phyloP scores from a whole-genome alignment of 306 rosid genomes.

The Ammopiptanthus mongolicus region DNA sequence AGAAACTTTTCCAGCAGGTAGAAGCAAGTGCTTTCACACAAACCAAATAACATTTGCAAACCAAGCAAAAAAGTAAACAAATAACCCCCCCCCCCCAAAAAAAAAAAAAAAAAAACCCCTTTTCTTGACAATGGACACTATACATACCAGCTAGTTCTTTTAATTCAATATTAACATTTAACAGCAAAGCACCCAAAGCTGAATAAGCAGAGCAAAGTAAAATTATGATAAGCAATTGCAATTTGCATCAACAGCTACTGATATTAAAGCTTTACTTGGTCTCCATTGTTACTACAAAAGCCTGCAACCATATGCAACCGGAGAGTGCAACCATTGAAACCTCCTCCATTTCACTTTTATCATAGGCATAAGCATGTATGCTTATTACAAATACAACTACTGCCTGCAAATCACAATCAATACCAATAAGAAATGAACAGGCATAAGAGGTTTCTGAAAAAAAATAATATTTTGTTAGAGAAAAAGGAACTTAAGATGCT shows the following conservation, averaged over 20 bases:
- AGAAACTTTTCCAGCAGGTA: constrained; percentile 3
- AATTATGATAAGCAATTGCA: not conserved
- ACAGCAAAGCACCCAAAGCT: not conserved
- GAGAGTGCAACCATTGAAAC: constrained; percentile 94
- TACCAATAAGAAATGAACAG: constrained; percentile 13
- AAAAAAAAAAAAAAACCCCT: not conserved
- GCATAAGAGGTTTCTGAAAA: not conserved
- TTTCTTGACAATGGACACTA: constrained; percentile 8
- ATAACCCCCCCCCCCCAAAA: not conserved
- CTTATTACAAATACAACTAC: constrained; percentile 77
- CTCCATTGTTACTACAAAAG: constrained; percentile 82
- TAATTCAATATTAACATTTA: not conserved
- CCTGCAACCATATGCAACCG: constrained; percentile 98
- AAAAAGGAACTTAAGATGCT: constrained; percentile 10
- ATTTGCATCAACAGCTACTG: not conserved
- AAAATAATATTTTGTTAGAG: not conserved
- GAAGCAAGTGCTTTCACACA: constrained; percentile 9
- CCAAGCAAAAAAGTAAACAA: not conserved
- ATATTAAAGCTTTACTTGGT: constrained; percentile 70
- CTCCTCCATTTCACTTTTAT: constrained; percentile 92
- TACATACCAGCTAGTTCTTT: not conserved
- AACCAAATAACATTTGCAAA: constrained; percentile 1
- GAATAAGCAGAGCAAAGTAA: not conserved
- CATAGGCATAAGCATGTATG: constrained; percentile 86
- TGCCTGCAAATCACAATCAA: constrained; percentile 58